Percentiles rank a stretch among this genome's conserved stretches.
These are phyloP conservation scores for Tuber indicum DNA, from an alignment of 495 filamentous ascomycete species.

Conservation along the genomic window DNA sequence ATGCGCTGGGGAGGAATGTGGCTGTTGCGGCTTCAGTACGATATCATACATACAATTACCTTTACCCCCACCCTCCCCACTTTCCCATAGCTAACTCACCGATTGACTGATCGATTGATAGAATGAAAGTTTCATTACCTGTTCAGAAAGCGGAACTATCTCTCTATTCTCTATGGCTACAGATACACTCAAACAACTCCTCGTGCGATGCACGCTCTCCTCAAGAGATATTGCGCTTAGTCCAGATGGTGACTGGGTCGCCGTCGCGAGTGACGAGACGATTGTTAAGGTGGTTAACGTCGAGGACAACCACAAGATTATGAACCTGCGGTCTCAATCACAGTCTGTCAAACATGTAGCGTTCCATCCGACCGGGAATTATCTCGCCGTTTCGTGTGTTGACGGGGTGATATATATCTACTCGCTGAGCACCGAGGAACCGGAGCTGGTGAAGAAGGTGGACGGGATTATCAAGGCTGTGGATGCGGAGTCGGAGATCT, in stretches of 20 bases:
- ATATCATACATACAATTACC: constrained; percentile 14
- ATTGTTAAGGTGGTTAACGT: constrained; percentile 80
- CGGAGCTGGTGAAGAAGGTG: constrained; percentile 69
- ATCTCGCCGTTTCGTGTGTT: constrained; percentile 73
- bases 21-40: constrained; percentile 63
- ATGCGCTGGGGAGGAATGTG: constrained; percentile 72
- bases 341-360: constrained; percentile 84
- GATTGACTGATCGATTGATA: constrained; percentile 33
- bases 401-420: constrained; percentile 88
- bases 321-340: constrained; percentile 70
- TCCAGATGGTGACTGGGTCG: constrained; percentile 76
- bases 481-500: constrained; percentile 71
- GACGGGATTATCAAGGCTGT: constrained; percentile 71
- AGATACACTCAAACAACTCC: constrained; percentile 69
- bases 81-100: constrained; percentile 5
- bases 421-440: constrained; percentile 70
- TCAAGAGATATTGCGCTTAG: constrained; percentile 80
- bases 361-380: constrained; percentile 74
- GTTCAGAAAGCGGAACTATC: constrained; percentile 89
- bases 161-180: constrained; percentile 71
- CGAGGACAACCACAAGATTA: constrained; percentile 64
- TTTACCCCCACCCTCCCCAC: neutral
- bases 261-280: constrained; percentile 94
- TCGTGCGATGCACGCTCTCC: constrained; percentile 74
- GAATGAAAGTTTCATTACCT: constrained; percentile 78